phyloP scores from a whole-genome alignment of 768 basidiomycete genomes.

The Tephrocybe sp. region DNA sequence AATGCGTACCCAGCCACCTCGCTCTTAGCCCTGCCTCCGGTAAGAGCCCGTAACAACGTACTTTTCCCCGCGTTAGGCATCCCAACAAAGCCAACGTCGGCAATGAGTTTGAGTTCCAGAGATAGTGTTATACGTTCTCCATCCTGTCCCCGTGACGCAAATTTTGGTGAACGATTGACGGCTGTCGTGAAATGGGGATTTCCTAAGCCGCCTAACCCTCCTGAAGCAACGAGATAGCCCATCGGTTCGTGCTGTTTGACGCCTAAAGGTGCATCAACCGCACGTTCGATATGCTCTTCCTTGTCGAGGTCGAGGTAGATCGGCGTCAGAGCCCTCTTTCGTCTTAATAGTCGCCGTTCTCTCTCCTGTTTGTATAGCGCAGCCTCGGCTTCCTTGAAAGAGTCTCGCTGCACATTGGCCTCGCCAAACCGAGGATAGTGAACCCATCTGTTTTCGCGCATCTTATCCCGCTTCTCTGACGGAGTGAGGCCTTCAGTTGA shows the following conservation, averaged over 20 bases:
- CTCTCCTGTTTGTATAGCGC: slow-evolving; percentile 61
- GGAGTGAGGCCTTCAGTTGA: slow-evolving; percentile 45
- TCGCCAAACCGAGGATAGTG: slow-evolving; percentile 75
- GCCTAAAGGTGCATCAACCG: slow-evolving; percentile 65
- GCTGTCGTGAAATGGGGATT: slow-evolving; percentile 83
- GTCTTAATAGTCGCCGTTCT: slow-evolving; percentile 48
- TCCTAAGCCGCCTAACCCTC: slow-evolving; percentile 82
- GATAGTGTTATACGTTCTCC: slow-evolving; percentile 82
- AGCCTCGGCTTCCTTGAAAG: slow-evolving; percentile 72
- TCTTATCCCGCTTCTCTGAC: slow-evolving; percentile 52
- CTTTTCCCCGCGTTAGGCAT: slow-evolving; percentile 96
- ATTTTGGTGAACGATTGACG: slow-evolving; percentile 79
- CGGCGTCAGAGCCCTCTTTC: slow-evolving; percentile 43
- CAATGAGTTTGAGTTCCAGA: slow-evolving; percentile 90
- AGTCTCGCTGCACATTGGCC: slow-evolving; percentile 59
- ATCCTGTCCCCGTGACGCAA: slow-evolving; percentile 74
- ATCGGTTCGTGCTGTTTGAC: slow-evolving; percentile 48
- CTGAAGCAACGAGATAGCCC: slow-evolving; percentile 70
- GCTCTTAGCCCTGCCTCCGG: slow-evolving; percentile 79
- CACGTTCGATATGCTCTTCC: slow-evolving; percentile 39
- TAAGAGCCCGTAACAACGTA: slow-evolving; percentile 87
- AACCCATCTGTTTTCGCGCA: slow-evolving; percentile 71
- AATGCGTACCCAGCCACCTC: slow-evolving; percentile 92
- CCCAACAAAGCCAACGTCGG: slow-evolving; percentile 95
- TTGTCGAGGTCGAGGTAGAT: slow-evolving; percentile 66